Evolutionary conservation across 345 rosid genomes (phyloP).

Genomic region (Eucalyptus tenuipes): DNA sequence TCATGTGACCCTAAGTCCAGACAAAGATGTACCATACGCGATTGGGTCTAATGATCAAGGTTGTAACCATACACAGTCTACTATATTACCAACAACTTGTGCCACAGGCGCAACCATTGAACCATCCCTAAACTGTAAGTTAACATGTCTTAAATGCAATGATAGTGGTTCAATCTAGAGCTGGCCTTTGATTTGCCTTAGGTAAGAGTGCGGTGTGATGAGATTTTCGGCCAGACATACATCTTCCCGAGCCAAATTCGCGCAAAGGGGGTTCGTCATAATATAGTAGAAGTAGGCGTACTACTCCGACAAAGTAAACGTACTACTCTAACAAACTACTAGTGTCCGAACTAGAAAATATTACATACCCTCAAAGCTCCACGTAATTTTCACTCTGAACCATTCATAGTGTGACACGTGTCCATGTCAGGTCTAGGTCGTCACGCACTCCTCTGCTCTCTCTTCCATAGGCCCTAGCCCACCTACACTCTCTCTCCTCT

Average conservation of each 20-base stretch:
- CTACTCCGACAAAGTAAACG: accelerated
- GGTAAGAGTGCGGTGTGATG: accelerated
- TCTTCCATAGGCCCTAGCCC: too few relatives aligned
- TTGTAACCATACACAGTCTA: background rate
- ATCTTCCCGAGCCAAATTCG: background rate
- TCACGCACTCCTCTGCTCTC: too few relatives aligned
- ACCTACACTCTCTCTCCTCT: too few relatives aligned
- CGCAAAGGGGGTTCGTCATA: background rate
- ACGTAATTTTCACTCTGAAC: too few relatives aligned
- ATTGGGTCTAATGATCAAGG: accelerated
- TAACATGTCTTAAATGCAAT: background rate
- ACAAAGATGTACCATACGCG: background rate
- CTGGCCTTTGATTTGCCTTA: background rate
- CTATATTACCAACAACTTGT: background rate
- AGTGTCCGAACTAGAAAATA: too few relatives aligned
- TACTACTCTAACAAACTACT: too few relatives aligned
- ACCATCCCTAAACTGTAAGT: background rate
- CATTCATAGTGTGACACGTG: too few relatives aligned
- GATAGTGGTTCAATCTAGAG: background rate
- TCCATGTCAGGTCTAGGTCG: too few relatives aligned
- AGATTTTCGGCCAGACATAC: background rate
- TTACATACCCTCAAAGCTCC: too few relatives aligned
- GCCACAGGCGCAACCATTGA: accelerated
- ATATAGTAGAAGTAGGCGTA: background rate
- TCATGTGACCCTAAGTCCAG: background rate